Evolutionary conservation across 345 rosid genomes (phyloP), one percentile per base, ranked within the genome.

Genomic region (Melastoma malabathricum): DNA sequence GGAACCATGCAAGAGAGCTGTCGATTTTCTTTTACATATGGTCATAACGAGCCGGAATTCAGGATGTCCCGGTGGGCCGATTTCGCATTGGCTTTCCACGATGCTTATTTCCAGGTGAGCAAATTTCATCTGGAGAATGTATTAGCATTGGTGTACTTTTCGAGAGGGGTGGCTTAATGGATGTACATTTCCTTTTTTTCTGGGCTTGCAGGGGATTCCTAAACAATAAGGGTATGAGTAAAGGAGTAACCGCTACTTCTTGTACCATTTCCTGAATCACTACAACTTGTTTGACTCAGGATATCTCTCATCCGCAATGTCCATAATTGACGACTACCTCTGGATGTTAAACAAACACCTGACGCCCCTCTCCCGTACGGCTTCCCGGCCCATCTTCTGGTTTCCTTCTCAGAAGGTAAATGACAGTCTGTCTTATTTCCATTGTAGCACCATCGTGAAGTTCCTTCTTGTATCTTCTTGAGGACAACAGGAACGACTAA

Each of bases 51-150:
- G 68, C 96, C 98, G 4, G 96, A 90, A 59, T 86, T 90, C 53
- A 96, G 98, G 44, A 86, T 86, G 96, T 90, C 95, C 9, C 86
- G 98, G 96, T 90, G 95, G 39, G 89, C 98, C 12, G 89, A 94
- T 44, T 86, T 84, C 47, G 85, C 92, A 68, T 79, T 72, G 61
- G 66, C 95, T 23, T 90, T 90, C 72, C 86, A 86, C 64, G 71
- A 67, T 47, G 76, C 84, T 15, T 90, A 84, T 60, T 90, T 86
- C 55, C 69, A 77, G 92, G 96, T 86, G 80, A 39, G 60, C 6
- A 12, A 20, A 51, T 47, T 15, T 34, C 12, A 34, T 34, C 41
- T 34, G 12, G 41, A 34, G 41, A 34, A 34, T 34, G 12, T 34
- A 12, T 12, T 5, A 9, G 10, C 41, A 34, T 34, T 34, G 4